Evolutionary conservation across 768 basidiomycete species (phyloP), one percentile per base, ranked within the genome.

Genomic region (Lanmaoa pseudosensibilis): DNA sequence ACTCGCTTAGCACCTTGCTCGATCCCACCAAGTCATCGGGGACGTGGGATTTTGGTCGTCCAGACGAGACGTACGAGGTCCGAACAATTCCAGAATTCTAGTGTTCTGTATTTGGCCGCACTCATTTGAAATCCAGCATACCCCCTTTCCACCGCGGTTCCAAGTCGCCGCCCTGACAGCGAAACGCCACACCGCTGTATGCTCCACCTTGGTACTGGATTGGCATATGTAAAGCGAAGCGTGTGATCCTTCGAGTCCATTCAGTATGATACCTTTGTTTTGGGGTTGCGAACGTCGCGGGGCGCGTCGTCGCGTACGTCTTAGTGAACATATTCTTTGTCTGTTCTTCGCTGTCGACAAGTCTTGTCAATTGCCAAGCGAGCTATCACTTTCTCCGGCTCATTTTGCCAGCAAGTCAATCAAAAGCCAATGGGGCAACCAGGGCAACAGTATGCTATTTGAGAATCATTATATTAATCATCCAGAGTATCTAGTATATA

Each of bases 381-480:
- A 30, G 74, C 71, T 56, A 68, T 69, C 2, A 84, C 86, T 66
- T 87, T 88, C 59, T 76, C 62, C 12, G 87, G 84, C 69, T 91
- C 86, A 44, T 67, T 68, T 7, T 82, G 66, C 89, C 90, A 90
- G 69, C 91, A n/a, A 7, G 47, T 25, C 21, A 18, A 39, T 3
- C 32, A 23, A 33, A 46, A 12, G 37, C 32, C 43, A 21, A 18
- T 15, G 10, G 13, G 21, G 6, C 7, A 16, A 4, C 16, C 21
- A 16, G 34, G 23, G 18, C 18, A 30, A 19, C 19, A 6, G 3
- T 27, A 36, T 51, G 13, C 25, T 8, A 4, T 19, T 37, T 11
- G 16, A 36, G 36, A 7, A 11, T 13, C 25, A 49, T 6, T 8
- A n/a, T n/a, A n/a, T n/a, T n/a, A n/a, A 33, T 32, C 32, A 36